Evolutionary conservation across 2,329 filamentous ascomycete genomes (phyloP).

Genomic region (Ascochyta viciae-villosae): DNA sequence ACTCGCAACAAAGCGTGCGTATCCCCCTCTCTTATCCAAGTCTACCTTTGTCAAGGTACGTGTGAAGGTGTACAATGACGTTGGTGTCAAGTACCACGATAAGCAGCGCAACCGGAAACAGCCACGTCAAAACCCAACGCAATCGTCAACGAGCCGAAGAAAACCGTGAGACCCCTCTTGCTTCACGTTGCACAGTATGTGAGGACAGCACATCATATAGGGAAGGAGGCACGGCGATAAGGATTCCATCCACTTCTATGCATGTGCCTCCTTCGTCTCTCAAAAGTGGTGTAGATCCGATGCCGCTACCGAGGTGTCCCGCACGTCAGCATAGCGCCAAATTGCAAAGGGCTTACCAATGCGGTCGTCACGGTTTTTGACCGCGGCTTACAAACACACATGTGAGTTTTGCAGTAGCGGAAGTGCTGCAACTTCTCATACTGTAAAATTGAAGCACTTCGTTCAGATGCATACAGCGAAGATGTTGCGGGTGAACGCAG

Average conservation of each 20-base stretch:
- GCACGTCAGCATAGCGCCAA: slow-evolving; percentile 15
- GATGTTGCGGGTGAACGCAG: too few relatives aligned
- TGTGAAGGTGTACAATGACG: neutral
- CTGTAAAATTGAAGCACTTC: too few relatives aligned
- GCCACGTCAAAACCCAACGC: neutral
- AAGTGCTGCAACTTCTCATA: too few relatives aligned
- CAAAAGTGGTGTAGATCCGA: slow-evolving; percentile 12
- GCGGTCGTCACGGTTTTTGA: neutral
- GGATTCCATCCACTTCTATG: slow-evolving; percentile 2
- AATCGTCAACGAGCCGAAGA: neutral
- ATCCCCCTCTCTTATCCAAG: neutral
- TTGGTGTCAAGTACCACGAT: neutral
- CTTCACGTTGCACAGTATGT: neutral
- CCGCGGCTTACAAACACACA: slow-evolving; percentile 5
- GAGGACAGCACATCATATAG: slow-evolving; percentile 5
- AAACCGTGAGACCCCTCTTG: neutral
- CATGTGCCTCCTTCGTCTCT: slow-evolving; percentile 4
- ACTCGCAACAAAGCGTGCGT: neutral
- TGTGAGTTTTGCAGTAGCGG: too few relatives aligned
- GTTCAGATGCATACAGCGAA: too few relatives aligned
- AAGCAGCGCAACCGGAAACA: neutral
- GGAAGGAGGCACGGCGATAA: slow-evolving; percentile 1
- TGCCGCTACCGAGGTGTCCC: slow-evolving; percentile 10
- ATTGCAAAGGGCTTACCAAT: slow-evolving; percentile 9
- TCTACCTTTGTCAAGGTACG: neutral